Conservation (phyloP, 2,329 filamentous ascomycete species). For the Zymoseptoria tritici region DNA sequence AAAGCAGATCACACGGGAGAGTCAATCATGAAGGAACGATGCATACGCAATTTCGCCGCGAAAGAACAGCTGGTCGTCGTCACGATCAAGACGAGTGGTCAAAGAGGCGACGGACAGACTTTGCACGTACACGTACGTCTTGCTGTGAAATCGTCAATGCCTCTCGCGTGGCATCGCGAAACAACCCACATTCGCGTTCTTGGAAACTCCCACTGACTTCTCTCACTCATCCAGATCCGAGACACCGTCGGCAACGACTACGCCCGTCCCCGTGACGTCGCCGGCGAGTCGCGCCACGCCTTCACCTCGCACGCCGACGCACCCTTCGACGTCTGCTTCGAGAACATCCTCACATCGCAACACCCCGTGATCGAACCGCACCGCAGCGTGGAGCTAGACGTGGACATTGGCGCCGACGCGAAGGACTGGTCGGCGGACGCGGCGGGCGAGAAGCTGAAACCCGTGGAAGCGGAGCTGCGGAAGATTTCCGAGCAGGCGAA, state of each 20-base stretch:
- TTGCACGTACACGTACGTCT: constrained; percentile 84
- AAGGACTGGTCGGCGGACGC: constrained; percentile 98
- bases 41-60: constrained; percentile 91
- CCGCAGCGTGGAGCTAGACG: constrained; percentile 81
- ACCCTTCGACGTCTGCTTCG: constrained; percentile 93
- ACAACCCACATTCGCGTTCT: not conserved
- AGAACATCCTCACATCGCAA: constrained; percentile 60
- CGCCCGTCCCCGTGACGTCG: constrained; percentile 80
- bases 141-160: not conserved
- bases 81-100: constrained; percentile 79
- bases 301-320: constrained; percentile 91
- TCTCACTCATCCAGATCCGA: constrained; percentile 59
- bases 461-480: constrained; percentile 87
- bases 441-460: constrained; percentile 94
- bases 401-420: constrained; percentile 93
- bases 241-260: constrained; percentile 96
- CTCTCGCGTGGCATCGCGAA: not conserved
- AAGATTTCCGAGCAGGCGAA: constrained; percentile 83
- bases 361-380: constrained; percentile 41
- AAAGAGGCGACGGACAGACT: constrained; percentile 81
- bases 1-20: constrained; percentile 59
- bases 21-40: constrained; percentile 64
- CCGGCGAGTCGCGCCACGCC: constrained; percentile 83
- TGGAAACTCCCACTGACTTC: not conserved
- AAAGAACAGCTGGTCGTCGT: constrained; percentile 93